A percentile compares a stretch with the other conserved stretches of the same genome.
phyloP scores from a whole-genome alignment of 2,329 filamentous ascomycete species.

The Exophiala aquamarina region DNA sequence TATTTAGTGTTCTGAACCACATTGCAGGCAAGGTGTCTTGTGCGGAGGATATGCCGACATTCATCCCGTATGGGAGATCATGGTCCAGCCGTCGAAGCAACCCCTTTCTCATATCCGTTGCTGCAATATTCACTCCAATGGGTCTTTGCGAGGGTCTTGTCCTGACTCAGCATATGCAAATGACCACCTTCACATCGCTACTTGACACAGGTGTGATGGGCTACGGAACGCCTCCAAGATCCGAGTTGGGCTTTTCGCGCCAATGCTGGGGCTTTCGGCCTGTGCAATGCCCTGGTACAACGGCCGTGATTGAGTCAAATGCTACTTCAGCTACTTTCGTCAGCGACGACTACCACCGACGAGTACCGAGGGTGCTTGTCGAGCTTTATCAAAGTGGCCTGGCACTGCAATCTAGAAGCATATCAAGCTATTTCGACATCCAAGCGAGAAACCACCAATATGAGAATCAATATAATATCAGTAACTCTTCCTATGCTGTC shows the following conservation, averaged over 20 bases:
- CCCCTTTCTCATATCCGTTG: slow-evolving; percentile 37
- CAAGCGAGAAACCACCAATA: slow-evolving; percentile 35
- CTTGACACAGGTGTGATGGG: slow-evolving; percentile 39
- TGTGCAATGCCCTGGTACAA: slow-evolving; percentile 29
- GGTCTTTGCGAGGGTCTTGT: slow-evolving; percentile 43
- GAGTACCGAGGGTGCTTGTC: slow-evolving; percentile 34
- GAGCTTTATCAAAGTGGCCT: slow-evolving; percentile 42
- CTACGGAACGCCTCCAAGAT: slow-evolving; percentile 39
- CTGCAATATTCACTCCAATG: slow-evolving; percentile 47
- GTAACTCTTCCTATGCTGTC: slow-evolving; percentile 25
- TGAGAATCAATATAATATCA: slow-evolving; percentile 1
- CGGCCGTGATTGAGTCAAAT: slow-evolving; percentile 24
- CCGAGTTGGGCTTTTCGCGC: slow-evolving; percentile 33
- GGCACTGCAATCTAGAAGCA: slow-evolving; percentile 27
- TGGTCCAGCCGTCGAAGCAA: no score
- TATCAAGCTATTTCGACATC: slow-evolving; percentile 47
- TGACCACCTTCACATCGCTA: slow-evolving; percentile 37
- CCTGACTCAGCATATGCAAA: slow-evolving; percentile 14
- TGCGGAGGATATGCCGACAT: no score
- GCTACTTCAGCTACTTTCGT: slow-evolving; percentile 11
- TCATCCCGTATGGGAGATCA: no score
- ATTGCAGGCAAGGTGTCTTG: no score
- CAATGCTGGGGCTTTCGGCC: slow-evolving; percentile 29
- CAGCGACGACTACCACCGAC: slow-evolving; percentile 30
- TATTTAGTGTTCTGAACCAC: no score